A percentile compares a stretch with the other conserved stretches of the same genome.
These are phyloP conservation scores for Globisporangium iwayamae DNA, from an alignment of 352 stramenopile genomes.

Conservation along the genomic window DNA sequence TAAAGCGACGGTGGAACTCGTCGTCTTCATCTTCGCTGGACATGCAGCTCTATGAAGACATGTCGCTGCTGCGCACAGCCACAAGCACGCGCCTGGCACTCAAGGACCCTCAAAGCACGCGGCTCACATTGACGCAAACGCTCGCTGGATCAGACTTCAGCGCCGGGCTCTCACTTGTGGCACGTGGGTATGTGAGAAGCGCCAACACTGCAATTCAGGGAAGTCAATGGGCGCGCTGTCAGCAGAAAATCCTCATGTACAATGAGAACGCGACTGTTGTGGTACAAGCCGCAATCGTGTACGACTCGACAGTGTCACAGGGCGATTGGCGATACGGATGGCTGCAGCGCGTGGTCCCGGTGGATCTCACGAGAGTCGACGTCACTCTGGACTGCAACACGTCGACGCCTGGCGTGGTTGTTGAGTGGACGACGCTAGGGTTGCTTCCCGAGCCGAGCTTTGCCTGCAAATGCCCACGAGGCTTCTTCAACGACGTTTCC, in stretches of 20 bases:
- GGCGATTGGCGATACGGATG: conserved; percentile 38
- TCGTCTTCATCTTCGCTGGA: conserved; percentile 15
- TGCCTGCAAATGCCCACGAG: conserved; percentile 51
- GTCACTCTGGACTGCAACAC: conserved; percentile 44
- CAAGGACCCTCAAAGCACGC: conserved; percentile 14
- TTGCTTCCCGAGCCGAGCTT: conserved; percentile 53
- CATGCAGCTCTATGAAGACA: conserved; percentile 21
- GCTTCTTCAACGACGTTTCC: conserved; percentile 43
- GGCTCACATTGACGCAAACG: conserved; percentile 21
- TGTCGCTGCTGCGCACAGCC: conserved; percentile 32
- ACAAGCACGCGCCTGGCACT: conserved; percentile 39
- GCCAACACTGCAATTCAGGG: not conserved
- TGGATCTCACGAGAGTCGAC: conserved; percentile 32
- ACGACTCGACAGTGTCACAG: conserved; percentile 4
- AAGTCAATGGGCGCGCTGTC: conserved; percentile 17
- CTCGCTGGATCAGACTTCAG: conserved; percentile 38
- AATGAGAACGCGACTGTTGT: conserved; percentile 21
- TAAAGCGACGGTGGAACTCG: conserved; percentile 28
- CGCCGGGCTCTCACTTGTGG: conserved; percentile 32
- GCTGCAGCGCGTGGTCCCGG: conserved; percentile 27
- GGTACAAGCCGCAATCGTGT: not conserved
- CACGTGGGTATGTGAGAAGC: conserved; percentile 38
- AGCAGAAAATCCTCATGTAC: conserved; percentile 26
- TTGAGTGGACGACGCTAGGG: conserved; percentile 53
- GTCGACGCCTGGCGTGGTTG: conserved; percentile 19